Conservation (phyloP, 148 eudicot species). For the Amaranthus cruentus region DNA sequence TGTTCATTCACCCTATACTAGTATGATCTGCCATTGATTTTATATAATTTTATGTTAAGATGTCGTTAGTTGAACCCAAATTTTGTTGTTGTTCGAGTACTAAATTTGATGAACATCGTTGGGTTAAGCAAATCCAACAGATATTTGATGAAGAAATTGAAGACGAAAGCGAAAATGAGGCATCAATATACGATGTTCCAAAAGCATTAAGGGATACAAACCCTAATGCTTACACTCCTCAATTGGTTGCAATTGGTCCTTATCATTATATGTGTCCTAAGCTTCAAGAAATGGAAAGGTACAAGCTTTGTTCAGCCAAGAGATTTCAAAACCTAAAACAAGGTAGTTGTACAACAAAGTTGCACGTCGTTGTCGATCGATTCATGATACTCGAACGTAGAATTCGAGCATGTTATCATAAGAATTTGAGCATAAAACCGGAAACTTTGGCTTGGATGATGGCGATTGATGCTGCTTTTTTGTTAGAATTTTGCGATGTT, state of each 20-base stretch:
- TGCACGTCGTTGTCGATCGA: conserved; percentile 28
- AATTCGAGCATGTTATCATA: conserved; percentile 42
- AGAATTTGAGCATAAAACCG: conserved; percentile 27
- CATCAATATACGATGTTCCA: conserved; percentile 48
- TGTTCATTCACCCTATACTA: too few relatives aligned
- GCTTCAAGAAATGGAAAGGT: conserved; percentile 37
- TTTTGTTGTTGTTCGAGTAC: background rate
- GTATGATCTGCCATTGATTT: too few relatives aligned
- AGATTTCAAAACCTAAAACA: conserved; percentile 19
- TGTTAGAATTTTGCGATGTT: conserved; percentile 28
- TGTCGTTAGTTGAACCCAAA: conserved; percentile 13
- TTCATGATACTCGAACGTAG: conserved; percentile 23
- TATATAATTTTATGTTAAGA: background rate
- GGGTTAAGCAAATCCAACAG: conserved; percentile 44
- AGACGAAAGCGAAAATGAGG: conserved; percentile 29
- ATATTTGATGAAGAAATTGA: conserved; percentile 34
- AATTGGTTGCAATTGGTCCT: conserved; percentile 41
- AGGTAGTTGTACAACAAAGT: background rate
- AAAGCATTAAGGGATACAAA: conserved; percentile 32
- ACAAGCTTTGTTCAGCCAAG: conserved; percentile 33
- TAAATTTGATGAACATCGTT: conserved; percentile 27
- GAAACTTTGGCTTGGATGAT: conserved; percentile 46
- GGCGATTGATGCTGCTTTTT: conserved; percentile 36
- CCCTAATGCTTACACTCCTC: conserved; percentile 43
- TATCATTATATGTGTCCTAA: conserved; percentile 30